Percentiles rank a stretch among this genome's conserved stretches.
phyloP scores from a whole-genome alignment of 164 flowering plant genomes.

The Macadamia tetraphylla region DNA sequence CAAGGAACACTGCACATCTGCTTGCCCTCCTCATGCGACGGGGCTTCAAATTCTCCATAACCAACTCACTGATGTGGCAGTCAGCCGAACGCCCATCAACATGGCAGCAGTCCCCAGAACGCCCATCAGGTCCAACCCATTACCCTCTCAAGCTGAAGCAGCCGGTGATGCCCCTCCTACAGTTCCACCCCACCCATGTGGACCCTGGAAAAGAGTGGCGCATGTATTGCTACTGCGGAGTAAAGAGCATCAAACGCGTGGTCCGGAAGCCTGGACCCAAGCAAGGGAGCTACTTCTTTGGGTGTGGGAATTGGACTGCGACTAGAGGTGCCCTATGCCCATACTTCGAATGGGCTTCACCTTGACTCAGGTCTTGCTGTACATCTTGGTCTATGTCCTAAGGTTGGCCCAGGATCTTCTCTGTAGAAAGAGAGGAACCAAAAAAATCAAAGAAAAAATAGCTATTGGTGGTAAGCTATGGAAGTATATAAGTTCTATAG shows the following conservation, averaged over 20 bases:
- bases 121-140: conserved; percentile 13
- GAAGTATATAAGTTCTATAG: conserved; percentile 8
- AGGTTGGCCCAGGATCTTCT: conserved; percentile 14
- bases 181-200: conserved; percentile 29
- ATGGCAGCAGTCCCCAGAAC: conserved; percentile 37
- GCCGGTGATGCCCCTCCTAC: conserved; percentile 23
- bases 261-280: conserved; percentile 72
- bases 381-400: background rate
- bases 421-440: conserved; percentile 9
- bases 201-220: conserved; percentile 21
- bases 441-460: conserved; percentile 4
- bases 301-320: conserved; percentile 89
- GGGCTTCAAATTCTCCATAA: conserved; percentile 78
- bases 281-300: conserved; percentile 77
- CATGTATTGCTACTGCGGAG: conserved; percentile 69
- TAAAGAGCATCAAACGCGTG: conserved; percentile 53
- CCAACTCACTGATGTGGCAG: conserved; percentile 67
- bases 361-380: conserved; percentile 17
- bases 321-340: conserved; percentile 69
- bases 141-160: conserved; percentile 29
- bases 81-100: conserved; percentile 30
- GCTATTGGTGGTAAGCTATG: conserved; percentile 10
- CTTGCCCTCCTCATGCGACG: conserved; percentile 62
- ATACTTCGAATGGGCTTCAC: conserved; percentile 73
- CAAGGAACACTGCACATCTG: conserved; percentile 88